These are phyloP conservation scores for Sporothrix mexicana DNA, from an alignment of 2,329 filamentous ascomycete genomes.

Conservation along the genomic window DNA sequence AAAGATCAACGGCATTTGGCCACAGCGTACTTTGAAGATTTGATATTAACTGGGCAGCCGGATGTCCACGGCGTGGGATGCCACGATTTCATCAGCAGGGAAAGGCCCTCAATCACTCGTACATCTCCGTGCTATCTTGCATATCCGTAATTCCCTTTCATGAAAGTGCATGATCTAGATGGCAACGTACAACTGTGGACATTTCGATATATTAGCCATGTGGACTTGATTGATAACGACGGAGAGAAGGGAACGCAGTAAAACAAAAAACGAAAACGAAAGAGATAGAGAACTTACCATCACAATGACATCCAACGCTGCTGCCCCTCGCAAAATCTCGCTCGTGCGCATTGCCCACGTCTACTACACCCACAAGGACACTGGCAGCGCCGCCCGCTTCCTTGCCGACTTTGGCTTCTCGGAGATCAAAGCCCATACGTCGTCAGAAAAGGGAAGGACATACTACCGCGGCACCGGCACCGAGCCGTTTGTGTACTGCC, in stretches of 20 bases:
- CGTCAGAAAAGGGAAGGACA: conserved; percentile 50
- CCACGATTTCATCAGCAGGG: background rate
- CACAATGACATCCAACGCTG: conserved; percentile 33
- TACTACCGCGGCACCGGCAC: conserved; percentile 67
- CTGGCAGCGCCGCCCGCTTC: conserved; percentile 50
- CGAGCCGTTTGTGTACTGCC: conserved; percentile 65
- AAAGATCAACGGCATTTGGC: background rate
- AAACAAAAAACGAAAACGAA: background rate
- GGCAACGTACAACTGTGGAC: background rate
- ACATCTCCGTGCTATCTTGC: background rate
- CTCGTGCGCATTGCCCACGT: conserved; percentile 52
- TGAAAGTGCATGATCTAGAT: background rate
- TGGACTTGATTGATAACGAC: background rate
- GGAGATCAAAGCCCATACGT: conserved; percentile 39
- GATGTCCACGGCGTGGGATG: background rate
- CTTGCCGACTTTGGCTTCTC: conserved; percentile 56
- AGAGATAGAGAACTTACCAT: background rate
- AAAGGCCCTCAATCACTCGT: background rate
- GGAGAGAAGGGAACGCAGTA: background rate
- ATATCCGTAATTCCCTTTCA: conserved; percentile 13
- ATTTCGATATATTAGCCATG: background rate
- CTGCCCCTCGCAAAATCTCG: conserved; percentile 44
- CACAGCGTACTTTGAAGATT: background rate
- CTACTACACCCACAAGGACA: conserved; percentile 55
- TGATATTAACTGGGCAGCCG: background rate